Evolutionary conservation across 2,329 filamentous ascomycete genomes (phyloP), one percentile per base, ranked within the genome.

Genomic region (Fusarium fujikuroi): DNA sequence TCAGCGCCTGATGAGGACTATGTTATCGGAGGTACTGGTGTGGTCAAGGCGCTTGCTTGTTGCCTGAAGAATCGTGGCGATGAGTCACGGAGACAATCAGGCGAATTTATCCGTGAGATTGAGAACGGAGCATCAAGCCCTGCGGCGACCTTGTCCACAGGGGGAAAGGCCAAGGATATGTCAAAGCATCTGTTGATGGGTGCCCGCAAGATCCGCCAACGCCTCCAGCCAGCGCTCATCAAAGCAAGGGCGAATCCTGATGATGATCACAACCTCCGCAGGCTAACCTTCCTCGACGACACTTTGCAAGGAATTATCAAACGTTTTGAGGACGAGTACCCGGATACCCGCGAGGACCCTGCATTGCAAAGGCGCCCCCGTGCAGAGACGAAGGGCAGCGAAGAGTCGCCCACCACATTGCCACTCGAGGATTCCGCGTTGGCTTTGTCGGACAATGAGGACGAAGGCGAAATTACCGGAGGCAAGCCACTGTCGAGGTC

Each of bases 301-400:
- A 98, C 96, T 0, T 87, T 99, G 15, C 89, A 95, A 77, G 92
- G 92, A 74, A 98, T 98, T 84, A 98, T 98, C 78, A 92, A 94
- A 80, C 92, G 96, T 34, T 99, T 98, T 80, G 96, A 98, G 81
- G 93, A 97, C 80, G 95, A 98, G 81, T 98, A 95, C 77, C 96
- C 96, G 0, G 95, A 98, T 79, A 97, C 93, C 2, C 91, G 94
- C 40, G 85, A 77, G 77, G 85, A 77, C 75, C 50, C 75, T 15
- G 54, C 40, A 12, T 66, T 57, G 14, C 68, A 63, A 46, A 67
- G 50, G 25, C 69, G 63, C 23, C 63, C 53, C 21, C 76, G 56
- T 37, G 68, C 54, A 53, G 65, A 52, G 34, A 60, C 49, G 32
- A 74, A 74, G 54, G 56, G 72, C 43, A 52, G 50, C 23, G 76